Evolutionary conservation across 2,329 filamentous ascomycete genomes (phyloP), one percentile per base, ranked within the genome.

Genomic region (Dactylellina sp.): DNA sequence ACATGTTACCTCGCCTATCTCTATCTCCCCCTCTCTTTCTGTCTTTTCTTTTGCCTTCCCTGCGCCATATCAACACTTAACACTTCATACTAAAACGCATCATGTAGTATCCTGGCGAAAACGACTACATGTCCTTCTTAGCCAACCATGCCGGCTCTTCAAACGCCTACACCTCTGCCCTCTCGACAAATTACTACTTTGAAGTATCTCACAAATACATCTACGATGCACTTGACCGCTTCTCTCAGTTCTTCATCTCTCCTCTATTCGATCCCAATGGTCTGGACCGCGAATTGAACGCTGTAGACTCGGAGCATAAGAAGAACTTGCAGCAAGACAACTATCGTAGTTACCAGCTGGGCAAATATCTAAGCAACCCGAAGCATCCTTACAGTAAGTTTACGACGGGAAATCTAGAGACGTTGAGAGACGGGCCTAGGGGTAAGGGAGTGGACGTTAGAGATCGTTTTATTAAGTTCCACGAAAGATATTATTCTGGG

Each of bases 161-260:
- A 25, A 99, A 99, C 81, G 95, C 95, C 63, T 98, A 96, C 81
- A 99, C 95, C 0, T 93, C 91, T 14, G 85, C 91, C 3, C 97
- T 92, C 0, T 96, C 94, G 59, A 99, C 95, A 76, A 98, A 98
- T 83, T 99, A 96, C 83, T 98, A 91, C 82, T 99, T 99, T 80
- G 95, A 99, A 79, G 89, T 98, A 68, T 92, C 91, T 18, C 92
- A 93, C 32, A 92, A 92, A 57, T 87, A 89, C 16, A 82, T 97
- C 3, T 89, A 90, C 80, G 93, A 92, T 22, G 93, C 91, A 2
- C 84, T 97, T 57, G 93, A 97, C 80, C 89, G 93, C 35, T 97
- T 97, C 81, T 91, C 93, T 11, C 93, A 97, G 80, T 97, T 97
- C 82, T 97, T 97, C 81, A 89, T 96, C 76, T 87, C 90, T 75